A percentile compares a stretch with the other conserved stretches of the same genome.
These are phyloP conservation scores for Penicillium psychrofluorescens DNA, from an alignment of 495 filamentous ascomycete species.

Conservation along the genomic window DNA sequence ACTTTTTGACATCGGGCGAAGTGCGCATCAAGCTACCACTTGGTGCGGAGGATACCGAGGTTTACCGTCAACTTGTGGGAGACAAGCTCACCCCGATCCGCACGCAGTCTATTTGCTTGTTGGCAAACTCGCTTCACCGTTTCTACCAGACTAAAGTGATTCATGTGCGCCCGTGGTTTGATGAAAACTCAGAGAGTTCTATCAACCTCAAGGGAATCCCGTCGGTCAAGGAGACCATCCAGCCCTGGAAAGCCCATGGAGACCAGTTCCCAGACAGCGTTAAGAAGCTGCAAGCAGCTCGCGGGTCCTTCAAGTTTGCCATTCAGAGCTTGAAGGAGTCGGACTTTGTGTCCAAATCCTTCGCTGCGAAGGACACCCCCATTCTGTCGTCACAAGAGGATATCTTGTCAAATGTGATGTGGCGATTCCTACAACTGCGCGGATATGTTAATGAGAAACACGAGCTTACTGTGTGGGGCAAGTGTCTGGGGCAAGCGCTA, in stretches of 20 bases:
- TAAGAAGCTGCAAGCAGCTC: constrained; percentile 31
- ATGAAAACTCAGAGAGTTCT: constrained; percentile 54
- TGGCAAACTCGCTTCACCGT: constrained; percentile 71
- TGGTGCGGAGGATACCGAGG: constrained; percentile 69
- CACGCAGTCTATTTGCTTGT: constrained; percentile 63
- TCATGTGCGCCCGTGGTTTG: constrained; percentile 77
- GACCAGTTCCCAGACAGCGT: constrained; percentile 37
- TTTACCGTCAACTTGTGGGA: constrained; percentile 74
- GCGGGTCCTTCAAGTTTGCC: constrained; percentile 39
- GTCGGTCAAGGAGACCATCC: constrained; percentile 52
- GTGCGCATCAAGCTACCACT: constrained; percentile 68
- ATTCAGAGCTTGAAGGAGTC: constrained; percentile 51
- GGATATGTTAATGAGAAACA: constrained; percentile 78
- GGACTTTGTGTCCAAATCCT: constrained; percentile 61
- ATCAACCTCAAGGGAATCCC: constrained; percentile 60
- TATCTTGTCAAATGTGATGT: constrained; percentile 68
- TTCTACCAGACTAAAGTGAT: constrained; percentile 74
- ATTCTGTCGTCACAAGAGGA: constrained; percentile 54
- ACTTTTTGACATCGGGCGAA: constrained; percentile 71
- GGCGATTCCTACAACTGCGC: constrained; percentile 83
- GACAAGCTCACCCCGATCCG: constrained; percentile 63
- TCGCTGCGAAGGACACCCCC: constrained; percentile 30
- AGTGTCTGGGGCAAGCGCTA: constrained; percentile 63
- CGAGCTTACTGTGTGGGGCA: constrained; percentile 76
- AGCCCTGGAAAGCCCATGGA: constrained; percentile 65